phyloP scores from a whole-genome alignment of 768 basidiomycete species.

The Xanthoconium purpureum region DNA sequence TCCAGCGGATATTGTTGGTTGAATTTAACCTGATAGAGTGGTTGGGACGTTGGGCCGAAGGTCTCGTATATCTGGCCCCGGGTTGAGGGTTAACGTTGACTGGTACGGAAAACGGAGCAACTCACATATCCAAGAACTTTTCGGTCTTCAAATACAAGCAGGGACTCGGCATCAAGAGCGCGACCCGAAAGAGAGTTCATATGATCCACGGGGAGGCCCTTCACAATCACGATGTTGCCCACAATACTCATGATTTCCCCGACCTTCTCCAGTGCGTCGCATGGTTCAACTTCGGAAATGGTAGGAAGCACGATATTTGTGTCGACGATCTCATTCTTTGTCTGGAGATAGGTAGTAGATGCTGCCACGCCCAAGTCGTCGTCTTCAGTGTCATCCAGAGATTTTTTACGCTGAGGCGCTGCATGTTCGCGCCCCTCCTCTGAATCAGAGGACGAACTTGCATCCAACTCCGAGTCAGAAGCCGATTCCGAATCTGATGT shows the following conservation, averaged over 20 bases:
- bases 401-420: slow-evolving; percentile 5
- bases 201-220: slow-evolving; percentile 49
- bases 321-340: slow-evolving; percentile 70
- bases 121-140: slow-evolving; percentile 88
- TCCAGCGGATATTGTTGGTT: slow-evolving; percentile 62
- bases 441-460: slow-evolving; percentile 20
- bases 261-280: slow-evolving; percentile 69
- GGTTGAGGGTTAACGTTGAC: slow-evolving; percentile 12
- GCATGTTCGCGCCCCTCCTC: slow-evolving; percentile 15
- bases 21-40: slow-evolving; percentile 87
- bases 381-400: slow-evolving; percentile 41
- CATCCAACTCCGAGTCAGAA: slow-evolving; percentile 33
- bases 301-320: slow-evolving; percentile 58
- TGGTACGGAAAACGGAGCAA: slow-evolving; percentile 13
- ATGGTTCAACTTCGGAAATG: slow-evolving; percentile 55
- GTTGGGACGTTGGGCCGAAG: slow-evolving; percentile 89
- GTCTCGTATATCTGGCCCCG: slow-evolving; percentile 79
- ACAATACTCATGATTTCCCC: slow-evolving; percentile 78
- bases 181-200: slow-evolving; percentile 49
- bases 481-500: slow-evolving; percentile 37
- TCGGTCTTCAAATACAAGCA: slow-evolving; percentile 87
- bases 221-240: slow-evolving; percentile 70
- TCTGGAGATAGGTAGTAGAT: slow-evolving; percentile 49
- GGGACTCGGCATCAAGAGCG: slow-evolving; percentile 83
- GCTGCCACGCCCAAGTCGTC: slow-evolving; percentile 45